Evolutionary conservation across 441 rosid species (phyloP), one percentile per base, ranked within the genome.

Genomic region (Aleurites moluccanus): DNA sequence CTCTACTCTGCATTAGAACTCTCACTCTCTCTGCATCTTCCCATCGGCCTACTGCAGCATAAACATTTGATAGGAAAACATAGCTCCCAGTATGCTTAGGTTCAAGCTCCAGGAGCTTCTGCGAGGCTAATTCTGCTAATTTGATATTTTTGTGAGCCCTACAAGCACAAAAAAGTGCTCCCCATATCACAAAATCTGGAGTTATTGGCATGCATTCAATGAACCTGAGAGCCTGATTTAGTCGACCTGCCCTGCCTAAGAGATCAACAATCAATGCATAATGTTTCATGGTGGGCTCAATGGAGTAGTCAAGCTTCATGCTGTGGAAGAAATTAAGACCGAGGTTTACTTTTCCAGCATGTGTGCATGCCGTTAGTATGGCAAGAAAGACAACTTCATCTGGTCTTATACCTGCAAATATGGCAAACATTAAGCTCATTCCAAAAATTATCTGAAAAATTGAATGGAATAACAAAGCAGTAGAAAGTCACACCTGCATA

Each of bases 241-340:
- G 82, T 77, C 67, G 80, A 61, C 91, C 90, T 67, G 90, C 91
- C 82, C 88, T 84, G 78, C 97, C 87, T 80, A 88, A 74, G 78
- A 87, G 69, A 73, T 88, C 89, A 71, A 89, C 89, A 18, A 88
- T 75, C 74, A 82, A 23, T 38, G 85, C 78, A 77, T 88, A 86
- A 80, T 91, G 94, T 70, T 89, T 89, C 77, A 89, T 79, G 3
- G 86, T 79, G 59, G 94, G 91, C 74, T 86, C 86, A 61, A 91
- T 84, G 56, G 70, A 82, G 78, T 89, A 88, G 78, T 91, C 94
- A 62, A 84, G 85, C 83, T 77, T 81, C 94, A 89, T 87, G 85
- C 91, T 86, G 70, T 86, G 73, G 55, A 88, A 88, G 83, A 89
- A 80, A 78, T 87, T 85, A 71, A 88, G 84, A 61, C 89, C 92